Base-by-base conservation (phyloP, 2,329 filamentous ascomycete species). In the Annulohypoxylon truncatum region DNA sequence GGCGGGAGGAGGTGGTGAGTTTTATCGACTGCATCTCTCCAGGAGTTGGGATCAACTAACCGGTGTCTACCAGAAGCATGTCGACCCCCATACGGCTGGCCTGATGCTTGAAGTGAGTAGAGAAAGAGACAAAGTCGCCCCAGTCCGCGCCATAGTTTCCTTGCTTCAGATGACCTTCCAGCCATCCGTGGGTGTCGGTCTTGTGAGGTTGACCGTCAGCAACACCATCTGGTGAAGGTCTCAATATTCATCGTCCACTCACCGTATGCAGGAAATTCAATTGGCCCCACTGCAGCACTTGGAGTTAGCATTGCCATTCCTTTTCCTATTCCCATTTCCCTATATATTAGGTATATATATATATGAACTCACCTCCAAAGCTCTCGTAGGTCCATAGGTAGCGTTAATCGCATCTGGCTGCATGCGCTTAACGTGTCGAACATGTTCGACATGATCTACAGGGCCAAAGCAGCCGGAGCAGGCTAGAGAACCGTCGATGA, bases 131-230 rank as follows among this genome's bases (percentile, higher is more conserved):
- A 75, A 85, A 89, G 74, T 90, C 88, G 22, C 88, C 88, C 86
- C 87, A 90, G 72, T 90, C 88, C 1, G 87, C 88, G 40, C 87
- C 87, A 66, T 89, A 90, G 72, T 88, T 89, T 70, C 82, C 79
- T 76, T 90, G 85, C 70, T 89, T 88, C 67, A 89, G 74, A 72
- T 89, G 85, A 2, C 86, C 85, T 71, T 86, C 84, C 15, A 89
- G 79, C 87, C 87, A 88, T 18, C 86, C 86, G 72, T 89, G 86
- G 0, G 85, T 88, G 67, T 89, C 87, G 2, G 86, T 88, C 79
- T 80, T 44, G 48, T 48, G 12, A 24, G 15, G 5, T 8, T n/a
- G 3, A 15, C 48, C 15, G 57, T 67, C 26, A 67, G 57, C 52
- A 44, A 44, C 18, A 24, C 20, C 18, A 22, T 22, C 24, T 2